Conservation (phyloP, 129 eudicot genomes). For the Arctium minus region DNA sequence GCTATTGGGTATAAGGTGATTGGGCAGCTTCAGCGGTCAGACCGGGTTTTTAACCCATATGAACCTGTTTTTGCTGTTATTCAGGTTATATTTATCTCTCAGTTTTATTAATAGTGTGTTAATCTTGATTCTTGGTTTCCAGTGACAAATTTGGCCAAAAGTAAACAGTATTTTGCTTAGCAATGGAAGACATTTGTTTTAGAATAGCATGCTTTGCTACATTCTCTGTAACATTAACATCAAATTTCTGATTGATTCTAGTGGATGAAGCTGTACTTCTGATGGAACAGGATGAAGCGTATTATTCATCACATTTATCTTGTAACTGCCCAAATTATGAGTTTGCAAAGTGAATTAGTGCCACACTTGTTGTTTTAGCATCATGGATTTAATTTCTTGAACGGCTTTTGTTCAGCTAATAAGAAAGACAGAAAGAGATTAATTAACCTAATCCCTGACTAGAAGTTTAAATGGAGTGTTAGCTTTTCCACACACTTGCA, state of each 20-base stretch:
- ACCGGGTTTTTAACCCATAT: conserved; percentile 62
- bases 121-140: not conserved
- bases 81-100: conserved; percentile 46
- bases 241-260: not conserved
- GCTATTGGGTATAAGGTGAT: conserved; percentile 79
- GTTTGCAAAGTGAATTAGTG: not conserved
- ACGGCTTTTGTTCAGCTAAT: not conserved
- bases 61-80: conserved; percentile 86
- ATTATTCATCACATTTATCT: not conserved
- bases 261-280: not conserved
- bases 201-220: not conserved
- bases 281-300: not conserved
- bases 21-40: conserved; percentile 65
- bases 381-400: not conserved
- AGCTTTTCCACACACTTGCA: not conserved
- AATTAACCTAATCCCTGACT: not conserved
- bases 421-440: not conserved
- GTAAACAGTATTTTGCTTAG: not conserved
- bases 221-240: not conserved
- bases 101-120: conserved; percentile 2
- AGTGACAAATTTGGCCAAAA: not conserved
- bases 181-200: not conserved
- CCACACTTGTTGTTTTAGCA: not conserved
- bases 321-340: not conserved
- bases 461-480: not conserved